Conservation (phyloP, 1,284 basidiomycete species). For the Agroathelia rolfsii region DNA sequence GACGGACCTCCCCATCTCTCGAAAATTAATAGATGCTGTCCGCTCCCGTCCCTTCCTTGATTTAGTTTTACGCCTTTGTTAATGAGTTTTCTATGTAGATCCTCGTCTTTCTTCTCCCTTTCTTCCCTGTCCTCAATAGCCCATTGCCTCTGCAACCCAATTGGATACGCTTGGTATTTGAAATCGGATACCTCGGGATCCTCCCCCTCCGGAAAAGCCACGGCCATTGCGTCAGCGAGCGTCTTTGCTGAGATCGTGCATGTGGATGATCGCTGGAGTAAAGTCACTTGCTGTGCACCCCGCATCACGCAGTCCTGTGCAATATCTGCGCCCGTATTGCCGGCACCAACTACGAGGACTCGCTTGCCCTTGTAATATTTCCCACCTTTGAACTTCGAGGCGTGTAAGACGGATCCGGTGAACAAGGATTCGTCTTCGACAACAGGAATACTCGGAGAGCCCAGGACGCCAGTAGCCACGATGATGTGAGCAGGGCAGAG, state of each 20-base stretch:
- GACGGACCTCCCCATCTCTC: conserved; percentile 24
- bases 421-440: conserved; percentile 19
- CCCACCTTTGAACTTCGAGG: conserved; percentile 20
- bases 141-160: conserved; percentile 26
- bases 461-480: conserved; percentile 26
- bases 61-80: conserved; percentile 29
- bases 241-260: conserved; percentile 25
- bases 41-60: conserved; percentile 21
- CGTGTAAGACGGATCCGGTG: conserved; percentile 22
- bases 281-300: conserved; percentile 24
- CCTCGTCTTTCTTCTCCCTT: conserved; percentile 20
- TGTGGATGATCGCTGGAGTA: conserved; percentile 30
- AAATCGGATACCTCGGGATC: conserved; percentile 37
- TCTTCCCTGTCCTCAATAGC: conserved; percentile 20
- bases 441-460: conserved; percentile 21
- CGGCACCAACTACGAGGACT: conserved; percentile 30
- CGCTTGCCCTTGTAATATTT: conserved; percentile 21
- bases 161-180: conserved; percentile 28
- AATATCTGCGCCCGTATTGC: conserved; percentile 28
- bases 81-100: conserved; percentile 24
- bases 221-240: conserved; percentile 15
- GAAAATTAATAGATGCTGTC: conserved; percentile 17
- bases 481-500: conserved; percentile 28
- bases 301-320: conserved; percentile 25
- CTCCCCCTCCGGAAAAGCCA: conserved; percentile 29